A percentile compares a stretch with the other conserved stretches of the same genome.
Evolutionary conservation across 2,329 filamentous ascomycete species (phyloP).

Genomic region (Colletotrichum lupini): DNA sequence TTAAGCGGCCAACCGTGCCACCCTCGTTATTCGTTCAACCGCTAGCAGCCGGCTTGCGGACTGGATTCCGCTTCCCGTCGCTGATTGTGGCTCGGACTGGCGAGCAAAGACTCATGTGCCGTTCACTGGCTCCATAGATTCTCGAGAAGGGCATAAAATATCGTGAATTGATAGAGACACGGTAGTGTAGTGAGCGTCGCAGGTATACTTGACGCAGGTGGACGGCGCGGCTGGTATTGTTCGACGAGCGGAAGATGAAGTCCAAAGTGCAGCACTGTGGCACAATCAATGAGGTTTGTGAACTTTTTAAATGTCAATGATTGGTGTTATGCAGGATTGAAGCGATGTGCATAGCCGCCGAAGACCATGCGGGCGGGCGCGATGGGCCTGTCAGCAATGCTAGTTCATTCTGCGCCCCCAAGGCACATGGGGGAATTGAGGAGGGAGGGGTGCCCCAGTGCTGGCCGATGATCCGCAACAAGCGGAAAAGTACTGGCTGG

Average conservation of each 20-base stretch:
- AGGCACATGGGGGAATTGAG: not conserved
- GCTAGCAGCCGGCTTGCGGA: conserved; percentile 8
- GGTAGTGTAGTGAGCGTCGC: not conserved
- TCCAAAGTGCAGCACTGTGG: not conserved
- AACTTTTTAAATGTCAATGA: conserved; percentile 2
- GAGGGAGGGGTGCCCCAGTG: conserved; percentile 7
- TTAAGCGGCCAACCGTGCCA: conserved; percentile 26
- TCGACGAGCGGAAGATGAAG: not conserved
- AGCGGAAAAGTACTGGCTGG: conserved; percentile 11
- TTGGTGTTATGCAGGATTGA: conserved; percentile 33
- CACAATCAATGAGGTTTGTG: conserved; percentile 14
- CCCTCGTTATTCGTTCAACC: conserved; percentile 20
- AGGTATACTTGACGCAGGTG: not conserved
- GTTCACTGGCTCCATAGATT: not conserved
- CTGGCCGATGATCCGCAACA: conserved; percentile 21
- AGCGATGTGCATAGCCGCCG: conserved; percentile 36
- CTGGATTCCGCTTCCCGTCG: conserved; percentile 21
- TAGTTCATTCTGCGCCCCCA: conserved; percentile 4
- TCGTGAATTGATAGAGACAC: not conserved
- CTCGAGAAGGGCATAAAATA: not conserved
- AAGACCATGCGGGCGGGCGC: conserved; percentile 27
- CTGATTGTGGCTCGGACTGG: conserved; percentile 11
- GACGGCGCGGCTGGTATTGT: not conserved
- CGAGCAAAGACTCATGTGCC: not conserved
- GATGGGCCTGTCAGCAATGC: conserved; percentile 20